Base-by-base conservation (phyloP, 495 filamentous ascomycete species). In the Schizothecium vesticola region DNA sequence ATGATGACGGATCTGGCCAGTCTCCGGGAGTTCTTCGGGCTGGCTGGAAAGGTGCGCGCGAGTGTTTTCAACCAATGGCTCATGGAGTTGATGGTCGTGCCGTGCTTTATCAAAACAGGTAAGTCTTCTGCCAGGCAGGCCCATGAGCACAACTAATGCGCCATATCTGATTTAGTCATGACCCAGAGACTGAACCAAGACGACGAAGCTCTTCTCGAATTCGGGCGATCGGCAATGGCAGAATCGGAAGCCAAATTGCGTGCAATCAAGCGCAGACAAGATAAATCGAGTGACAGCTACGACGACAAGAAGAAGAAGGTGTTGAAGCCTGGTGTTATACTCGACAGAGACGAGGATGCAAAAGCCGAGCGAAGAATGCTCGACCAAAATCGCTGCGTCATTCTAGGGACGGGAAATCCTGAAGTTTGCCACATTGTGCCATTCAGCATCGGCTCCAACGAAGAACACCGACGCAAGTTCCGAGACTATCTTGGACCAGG, bases 361-460 rank as follows among this genome's bases (percentile, higher is more conserved):
- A 61, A 61, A 31, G 26, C 16, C 26, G 24, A 61, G 29, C 59
- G 26, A 62, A 24, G 57, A 43, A 62, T 62, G 16, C 28, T 62
- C 28, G 26, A 62, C 60, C 16, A 5, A 33, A 21, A 62, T 43
- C 60, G 26, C 28, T 64, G 33, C 36, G 21, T 64, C 28, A 1
- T 64, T n/a, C n/a, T 56, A 12, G 36, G 36, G 23, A 26, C 36
- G 23, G 36, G 22, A 26, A 21, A 26, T 21, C 62, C 62, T 13
- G 62, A 26, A 26, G 62, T 64, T 64, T 64, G 62, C 24, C 36
- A 56, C 36, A 64, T 64, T 26, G 8, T 56, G 8, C 62, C 62
- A 16, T 64, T 56, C 36, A 29, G 22, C 29, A 22, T 56, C 62
- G 56, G 56, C 62, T 56, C 62, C 21, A 64, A 56, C 19, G 22